Evolutionary conservation across 768 basidiomycete species (phyloP).

Genomic region (Coprinopsis cinerea): DNA sequence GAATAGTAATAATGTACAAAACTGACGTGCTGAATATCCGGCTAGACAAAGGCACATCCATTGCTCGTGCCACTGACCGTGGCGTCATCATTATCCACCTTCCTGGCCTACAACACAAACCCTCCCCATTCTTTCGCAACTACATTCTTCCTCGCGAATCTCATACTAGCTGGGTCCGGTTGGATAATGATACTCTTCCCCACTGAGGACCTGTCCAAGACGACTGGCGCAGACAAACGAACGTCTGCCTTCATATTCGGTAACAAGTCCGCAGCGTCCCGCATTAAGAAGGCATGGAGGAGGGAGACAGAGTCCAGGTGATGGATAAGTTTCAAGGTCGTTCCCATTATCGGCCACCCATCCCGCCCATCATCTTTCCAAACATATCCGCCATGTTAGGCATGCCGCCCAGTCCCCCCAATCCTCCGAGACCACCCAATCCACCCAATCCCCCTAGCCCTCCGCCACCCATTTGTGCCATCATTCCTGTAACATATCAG

Average conservation of each 20-base stretch:
- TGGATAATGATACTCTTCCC: conserved; percentile 64
- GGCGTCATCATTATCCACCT: conserved; percentile 49
- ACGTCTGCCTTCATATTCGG: conserved; percentile 78
- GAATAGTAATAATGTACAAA: neutral
- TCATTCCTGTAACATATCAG: conserved; percentile 55
- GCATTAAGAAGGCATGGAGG: conserved; percentile 54
- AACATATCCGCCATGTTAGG: conserved; percentile 73
- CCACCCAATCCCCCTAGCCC: conserved; percentile 56
- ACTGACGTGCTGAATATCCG: conserved; percentile 15
- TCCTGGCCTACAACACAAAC: conserved; percentile 60
- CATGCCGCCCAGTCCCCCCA: conserved; percentile 37
- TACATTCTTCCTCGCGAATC: conserved; percentile 43
- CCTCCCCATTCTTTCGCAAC: conserved; percentile 52
- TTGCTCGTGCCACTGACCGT: conserved; percentile 55
- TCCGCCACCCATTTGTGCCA: conserved; percentile 78
- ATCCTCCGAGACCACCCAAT: conserved; percentile 47
- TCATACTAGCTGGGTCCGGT: conserved; percentile 52
- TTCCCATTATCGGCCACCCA: conserved; percentile 42
- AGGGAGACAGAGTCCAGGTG: conserved; percentile 23
- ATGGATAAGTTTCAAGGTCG: conserved; percentile 12
- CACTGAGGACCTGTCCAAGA: conserved; percentile 52
- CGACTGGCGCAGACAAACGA: conserved; percentile 77
- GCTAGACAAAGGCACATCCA: conserved; percentile 42
- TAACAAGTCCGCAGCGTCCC: conserved; percentile 62
- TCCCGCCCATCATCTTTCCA: conserved; percentile 89